These are phyloP conservation scores for Euphorbia pulcherrima DNA, from an alignment of 345 rosid genomes.

Conservation along the genomic window DNA sequence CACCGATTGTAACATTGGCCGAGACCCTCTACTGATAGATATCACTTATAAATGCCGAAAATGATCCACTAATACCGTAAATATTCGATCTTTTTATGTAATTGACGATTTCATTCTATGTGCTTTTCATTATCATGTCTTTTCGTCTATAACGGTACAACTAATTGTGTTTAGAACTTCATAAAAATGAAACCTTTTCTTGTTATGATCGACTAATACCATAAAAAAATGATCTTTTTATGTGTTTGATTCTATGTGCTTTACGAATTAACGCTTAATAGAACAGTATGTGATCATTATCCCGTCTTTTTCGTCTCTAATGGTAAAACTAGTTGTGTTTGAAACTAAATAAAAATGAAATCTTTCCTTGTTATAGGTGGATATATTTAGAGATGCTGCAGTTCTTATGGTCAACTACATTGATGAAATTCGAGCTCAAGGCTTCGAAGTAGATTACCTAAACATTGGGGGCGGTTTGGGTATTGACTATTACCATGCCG, in stretches of 20 bases:
- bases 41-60: not conserved
- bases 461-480: conserved; percentile 99
- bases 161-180: too few species aligned
- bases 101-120: too few species aligned
- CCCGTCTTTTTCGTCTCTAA: not conserved
- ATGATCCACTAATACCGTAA: not conserved
- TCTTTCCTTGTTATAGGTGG: conserved; percentile 50
- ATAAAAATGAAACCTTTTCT: too few species aligned
- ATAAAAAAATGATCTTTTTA: too few species aligned
- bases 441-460: conserved; percentile 77
- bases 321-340: not conserved
- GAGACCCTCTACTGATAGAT: not conserved
- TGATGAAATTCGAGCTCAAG: conserved; percentile 80
- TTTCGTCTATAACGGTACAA: too few species aligned
- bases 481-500: conserved; percentile 82
- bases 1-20: not conserved
- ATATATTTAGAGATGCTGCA: conserved; percentile 94
- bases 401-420: conserved; percentile 84
- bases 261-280: not conserved
- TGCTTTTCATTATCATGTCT: too few species aligned
- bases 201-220: not conserved
- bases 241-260: not conserved
- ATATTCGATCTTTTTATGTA: too few species aligned
- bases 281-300: not conserved
- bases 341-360: not conserved